phyloP scores from a whole-genome alignment of 306 rosid genomes.

The Ochetophila trinervis region DNA sequence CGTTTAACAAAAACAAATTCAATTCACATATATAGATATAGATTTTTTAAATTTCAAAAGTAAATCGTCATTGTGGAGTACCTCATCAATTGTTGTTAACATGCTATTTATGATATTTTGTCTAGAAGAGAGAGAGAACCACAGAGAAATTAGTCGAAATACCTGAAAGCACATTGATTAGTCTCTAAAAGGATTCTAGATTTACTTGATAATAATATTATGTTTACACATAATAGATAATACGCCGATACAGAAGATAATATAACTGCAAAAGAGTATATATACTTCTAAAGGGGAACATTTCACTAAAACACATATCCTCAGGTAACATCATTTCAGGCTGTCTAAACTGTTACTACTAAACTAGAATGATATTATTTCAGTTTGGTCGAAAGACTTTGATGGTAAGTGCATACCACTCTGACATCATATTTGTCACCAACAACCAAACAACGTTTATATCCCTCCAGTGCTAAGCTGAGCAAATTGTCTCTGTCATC shows the following conservation, averaged over 20 bases:
- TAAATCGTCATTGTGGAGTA: conserved; percentile 19
- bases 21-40: neutral
- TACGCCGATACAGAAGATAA: neutral
- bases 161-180: conserved; percentile 55
- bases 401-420: conserved; percentile 61
- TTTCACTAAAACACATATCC: no score
- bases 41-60: neutral
- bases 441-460: conserved; percentile 71
- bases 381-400: conserved; percentile 3
- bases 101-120: conserved; percentile 64
- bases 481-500: conserved; percentile 93
- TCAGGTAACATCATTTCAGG: no score
- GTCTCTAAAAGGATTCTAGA: conserved; percentile 21
- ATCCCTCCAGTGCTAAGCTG: conserved; percentile 81
- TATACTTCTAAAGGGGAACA: no score
- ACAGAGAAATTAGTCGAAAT: conserved; percentile 79
- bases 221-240: neutral
- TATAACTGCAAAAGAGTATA: neutral
- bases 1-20: neutral
- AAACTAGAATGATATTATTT: neutral
- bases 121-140: conserved; percentile 73
- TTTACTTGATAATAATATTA: neutral
- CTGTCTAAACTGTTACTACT: no score
- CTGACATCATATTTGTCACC: conserved; percentile 89
- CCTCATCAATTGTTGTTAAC: conserved; percentile 74